These are phyloP conservation scores for Blastocystis sp. DNA, from an alignment of 352 stramenopile genomes.

Conservation along the genomic window DNA sequence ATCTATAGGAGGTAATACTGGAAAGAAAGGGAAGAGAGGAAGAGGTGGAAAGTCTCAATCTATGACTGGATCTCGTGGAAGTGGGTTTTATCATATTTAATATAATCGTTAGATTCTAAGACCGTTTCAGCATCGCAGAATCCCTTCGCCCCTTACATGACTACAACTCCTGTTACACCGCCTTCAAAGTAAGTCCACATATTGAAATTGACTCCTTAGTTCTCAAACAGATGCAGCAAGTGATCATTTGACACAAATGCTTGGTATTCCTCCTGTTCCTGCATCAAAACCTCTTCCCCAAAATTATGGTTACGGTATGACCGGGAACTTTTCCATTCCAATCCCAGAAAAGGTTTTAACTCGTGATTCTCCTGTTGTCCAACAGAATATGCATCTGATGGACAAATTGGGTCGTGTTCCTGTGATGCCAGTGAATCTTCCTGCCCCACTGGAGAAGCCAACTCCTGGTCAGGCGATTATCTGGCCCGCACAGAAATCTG, in stretches of 20 bases:
- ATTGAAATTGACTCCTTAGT: too few relatives aligned
- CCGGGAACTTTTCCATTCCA: background rate
- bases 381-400: slow-evolving; percentile 17
- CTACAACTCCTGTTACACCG: background rate
- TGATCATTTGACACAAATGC: too few relatives aligned
- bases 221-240: too few relatives aligned
- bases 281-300: background rate
- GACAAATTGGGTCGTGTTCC: background rate
- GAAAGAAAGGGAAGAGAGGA: background rate
- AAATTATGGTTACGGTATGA: slow-evolving; percentile 26
- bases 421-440: slow-evolving; percentile 14
- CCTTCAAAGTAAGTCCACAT: too few relatives aligned
- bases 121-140: background rate
- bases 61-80: background rate
- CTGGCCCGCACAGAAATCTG: background rate
- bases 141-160: background rate
- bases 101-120: background rate
- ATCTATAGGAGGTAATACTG: background rate
- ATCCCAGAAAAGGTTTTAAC: slow-evolving; percentile 5
- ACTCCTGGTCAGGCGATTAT: background rate
- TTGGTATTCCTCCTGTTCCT: too few relatives aligned
- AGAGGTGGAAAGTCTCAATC: background rate
- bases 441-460: background rate
- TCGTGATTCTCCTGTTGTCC: background rate
- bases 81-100: background rate